Base-by-base conservation (phyloP, 2,329 filamentous ascomycete genomes). In the Phyllosticta capitalensis region DNA sequence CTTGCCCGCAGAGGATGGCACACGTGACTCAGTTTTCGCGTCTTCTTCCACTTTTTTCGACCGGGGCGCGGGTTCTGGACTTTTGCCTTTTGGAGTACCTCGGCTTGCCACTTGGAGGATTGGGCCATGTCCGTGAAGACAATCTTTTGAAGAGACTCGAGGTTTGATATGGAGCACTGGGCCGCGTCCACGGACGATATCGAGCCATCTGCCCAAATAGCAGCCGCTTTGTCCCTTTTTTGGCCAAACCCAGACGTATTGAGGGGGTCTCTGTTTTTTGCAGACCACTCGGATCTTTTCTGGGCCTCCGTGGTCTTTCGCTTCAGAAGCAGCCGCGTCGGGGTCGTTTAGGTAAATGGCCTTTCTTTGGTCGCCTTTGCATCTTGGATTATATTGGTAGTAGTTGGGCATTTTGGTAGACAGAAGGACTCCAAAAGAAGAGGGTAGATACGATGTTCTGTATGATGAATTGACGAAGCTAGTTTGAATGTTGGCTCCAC, bases 111-210 rank as follows among this genome's bases (percentile, higher is more conserved):
- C 24, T 26, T 26, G 24, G 24, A 26, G 24, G 7, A 26, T 26
- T 26, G 24, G 24, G 3, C 24, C 24, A 7, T 26, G 24, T 26
- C 24, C 14, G 17, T 17, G 38, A 45, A 17, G 38, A 45, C 17
- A 7, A n/a, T 45, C 17, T n/a, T 45, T 45, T 19, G 38, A n/a
- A n/a, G 38, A 5, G 7, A 3, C 14, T n/a, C 38, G 38, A n/a
- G 17, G 69, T 2, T 72, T 66, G n/a, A 79, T 65, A 62, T 74
- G 76, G 45, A 79, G 75, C 58, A 79, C 77, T 1, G 77, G 74
- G 3, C 78, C 78, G 61, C 73, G 68, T 55, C 70, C 68, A 1
- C 65, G 67, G 22, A 78, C 45, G 19, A 74, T 70, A 57, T 80
- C 77, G 62, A 75, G 77, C 58, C 75, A 63, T 17, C 77, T 68